Base-by-base conservation (phyloP, 2,329 filamentous ascomycete species). In the Cladophialophora bantiana region DNA sequence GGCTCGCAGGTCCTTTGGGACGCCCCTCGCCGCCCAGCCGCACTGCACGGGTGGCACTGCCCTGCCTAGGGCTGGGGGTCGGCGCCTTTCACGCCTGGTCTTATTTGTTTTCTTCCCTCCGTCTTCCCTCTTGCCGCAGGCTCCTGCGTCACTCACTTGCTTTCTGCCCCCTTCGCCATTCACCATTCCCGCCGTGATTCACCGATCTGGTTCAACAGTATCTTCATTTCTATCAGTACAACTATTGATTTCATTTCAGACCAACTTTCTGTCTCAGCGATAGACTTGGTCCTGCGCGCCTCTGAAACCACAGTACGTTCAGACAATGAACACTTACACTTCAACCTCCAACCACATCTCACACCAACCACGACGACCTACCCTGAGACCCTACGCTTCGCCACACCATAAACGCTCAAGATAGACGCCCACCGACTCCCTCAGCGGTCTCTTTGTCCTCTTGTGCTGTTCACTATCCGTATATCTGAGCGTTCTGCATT, bases 401-500 rank as follows among this genome's bases (percentile, higher is more conserved):
- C 68, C 65, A 48, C 70, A 69, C 63, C 69, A 66, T 32, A 72
- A 70, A 69, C 68, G 70, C 53, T 66, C 68, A 59, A 70, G 70
- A 71, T 73, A 72, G 70, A 60, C 71, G 56, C 38, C 35, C 57
- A 59, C 66, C 50, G 38, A 34, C 31, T 53, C 20, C 32, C n/a
- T 54, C 45, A 31, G 26, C 50, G 35, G 65, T 67, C 60, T 64
- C 7, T 62, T 34, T 58, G 10, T 54, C 42, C 40, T 65, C 62
- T 59, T 50, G 42, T 63, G 61, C 52, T 52, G 26, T 56, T 56
- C 54, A 55, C 53, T 52, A 50, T 31, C 26, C 45, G 45, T 42
- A 63, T 64, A 70, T 71, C 68, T 56, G 66, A 70, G 69, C 65
- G 67, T 71, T 73, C 74, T 69, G 71, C 75, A 68, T 73, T 70